Evolutionary conservation across 345 rosid species (phyloP).

Genomic region (Gossypium bickii): DNA sequence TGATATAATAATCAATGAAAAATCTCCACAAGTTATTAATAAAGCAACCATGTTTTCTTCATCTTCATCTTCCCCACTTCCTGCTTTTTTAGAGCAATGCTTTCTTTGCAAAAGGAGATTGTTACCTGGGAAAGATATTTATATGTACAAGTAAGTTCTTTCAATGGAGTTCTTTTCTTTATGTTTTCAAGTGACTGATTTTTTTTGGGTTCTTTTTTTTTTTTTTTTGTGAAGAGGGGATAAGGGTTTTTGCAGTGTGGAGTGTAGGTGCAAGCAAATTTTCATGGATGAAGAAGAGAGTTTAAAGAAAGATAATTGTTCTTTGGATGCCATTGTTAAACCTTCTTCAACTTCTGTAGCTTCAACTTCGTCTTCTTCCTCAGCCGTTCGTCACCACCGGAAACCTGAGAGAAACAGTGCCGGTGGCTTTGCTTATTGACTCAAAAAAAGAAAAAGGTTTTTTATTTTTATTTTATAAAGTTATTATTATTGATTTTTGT

Average conservation of each 20-base stretch:
- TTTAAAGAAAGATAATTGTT: conserved; percentile 38
- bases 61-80: conserved; percentile 1
- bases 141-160: conserved; percentile 82
- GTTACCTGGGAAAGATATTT: conserved; percentile 69
- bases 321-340: conserved; percentile 29
- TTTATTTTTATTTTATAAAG: not conserved
- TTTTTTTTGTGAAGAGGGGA: conserved; percentile 48
- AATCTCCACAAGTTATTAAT: conserved; percentile 52
- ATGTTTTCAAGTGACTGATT: not conserved
- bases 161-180: not conserved
- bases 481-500: not conserved
- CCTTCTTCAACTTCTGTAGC: conserved; percentile 22
- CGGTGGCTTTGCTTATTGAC: conserved; percentile 46
- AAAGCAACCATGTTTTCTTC: conserved; percentile 34
- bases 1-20: conserved; percentile 14
- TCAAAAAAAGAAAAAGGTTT: not conserved
- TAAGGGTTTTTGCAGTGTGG: conserved; percentile 77
- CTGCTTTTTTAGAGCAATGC: conserved; percentile 58
- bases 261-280: conserved; percentile 88
- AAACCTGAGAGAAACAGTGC: conserved; percentile 44
- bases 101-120: conserved; percentile 67
- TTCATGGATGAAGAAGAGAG: conserved; percentile 74
- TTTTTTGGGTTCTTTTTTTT: not conserved
- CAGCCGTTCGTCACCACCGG: conserved; percentile 34
- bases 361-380: conserved; percentile 21